Percentiles rank a stretch among this genome's conserved stretches.
Evolutionary conservation across 495 filamentous ascomycete genomes (phyloP).

Genomic region (Letharia columbiana): DNA sequence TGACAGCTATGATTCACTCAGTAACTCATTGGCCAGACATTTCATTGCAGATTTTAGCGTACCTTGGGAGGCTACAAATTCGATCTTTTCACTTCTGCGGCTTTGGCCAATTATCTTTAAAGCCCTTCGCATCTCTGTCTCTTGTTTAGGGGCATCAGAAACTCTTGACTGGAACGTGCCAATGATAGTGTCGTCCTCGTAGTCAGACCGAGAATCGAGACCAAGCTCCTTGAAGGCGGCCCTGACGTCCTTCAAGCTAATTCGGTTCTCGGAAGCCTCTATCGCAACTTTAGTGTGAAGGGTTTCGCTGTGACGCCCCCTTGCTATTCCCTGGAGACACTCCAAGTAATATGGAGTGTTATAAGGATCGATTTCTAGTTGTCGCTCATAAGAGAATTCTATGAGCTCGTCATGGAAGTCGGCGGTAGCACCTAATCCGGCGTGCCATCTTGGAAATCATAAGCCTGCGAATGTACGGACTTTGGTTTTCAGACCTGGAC

Average conservation of each 20-base stretch:
- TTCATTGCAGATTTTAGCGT: conserved; percentile 18
- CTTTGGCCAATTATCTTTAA: conserved; percentile 49
- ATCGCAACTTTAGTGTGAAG: conserved; percentile 34
- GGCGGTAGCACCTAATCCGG: conserved; percentile 35
- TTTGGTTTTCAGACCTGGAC: conserved; percentile 6
- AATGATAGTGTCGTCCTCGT: conserved; percentile 50
- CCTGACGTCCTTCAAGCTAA: conserved; percentile 34
- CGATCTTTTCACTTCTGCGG: conserved; percentile 44
- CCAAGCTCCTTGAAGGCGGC: conserved; percentile 48
- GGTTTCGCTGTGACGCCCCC: conserved; percentile 33
- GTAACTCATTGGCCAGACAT: conserved; percentile 2
- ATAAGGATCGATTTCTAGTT: conserved; percentile 31
- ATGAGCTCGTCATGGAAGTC: conserved; percentile 48
- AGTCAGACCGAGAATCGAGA: conserved; percentile 30
- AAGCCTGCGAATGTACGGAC: conserved; percentile 5
- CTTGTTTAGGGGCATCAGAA: conserved; percentile 36
- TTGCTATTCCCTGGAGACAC: conserved; percentile 37
- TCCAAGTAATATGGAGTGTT: conserved; percentile 42
- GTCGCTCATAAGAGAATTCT: conserved; percentile 37
- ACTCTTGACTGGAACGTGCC: conserved; percentile 48
- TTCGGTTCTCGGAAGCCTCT: conserved; percentile 34
- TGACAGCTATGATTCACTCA: conserved; percentile 35
- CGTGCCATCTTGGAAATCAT: conserved; percentile 34
- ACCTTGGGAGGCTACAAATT: conserved; percentile 49
- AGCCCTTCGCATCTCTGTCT: conserved; percentile 42